These are phyloP conservation scores for Pythium sp. DNA, from an alignment of 352 stramenopile species.

Conservation along the genomic window DNA sequence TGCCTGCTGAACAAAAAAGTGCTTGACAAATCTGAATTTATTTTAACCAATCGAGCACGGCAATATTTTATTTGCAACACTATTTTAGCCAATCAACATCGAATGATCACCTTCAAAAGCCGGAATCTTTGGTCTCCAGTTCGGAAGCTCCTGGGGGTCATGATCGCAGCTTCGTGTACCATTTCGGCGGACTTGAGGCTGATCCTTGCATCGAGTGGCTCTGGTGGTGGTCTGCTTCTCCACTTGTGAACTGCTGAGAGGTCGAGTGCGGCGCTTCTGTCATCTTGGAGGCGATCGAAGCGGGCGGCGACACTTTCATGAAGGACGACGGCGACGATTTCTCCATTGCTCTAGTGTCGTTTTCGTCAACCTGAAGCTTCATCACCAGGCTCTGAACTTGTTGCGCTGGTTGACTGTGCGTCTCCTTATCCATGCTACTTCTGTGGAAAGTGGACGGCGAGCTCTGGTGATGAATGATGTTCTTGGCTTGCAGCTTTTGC, in stretches of 20 bases:
- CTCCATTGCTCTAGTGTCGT: background rate
- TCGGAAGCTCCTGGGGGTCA: slow-evolving; percentile 2
- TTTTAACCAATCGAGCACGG: background rate
- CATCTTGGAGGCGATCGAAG: slow-evolving; percentile 44
- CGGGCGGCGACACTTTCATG: slow-evolving; percentile 31
- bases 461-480: background rate
- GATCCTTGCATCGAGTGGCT: background rate
- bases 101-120: background rate
- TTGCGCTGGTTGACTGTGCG: too few relatives aligned
- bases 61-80: background rate
- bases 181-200: slow-evolving; percentile 34
- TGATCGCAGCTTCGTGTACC: slow-evolving; percentile 64
- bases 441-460: background rate
- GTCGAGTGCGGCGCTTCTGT: slow-evolving; percentile 30
- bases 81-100: background rate
- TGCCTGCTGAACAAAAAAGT: background rate
- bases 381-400: background rate
- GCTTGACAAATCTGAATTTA: background rate
- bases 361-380: background rate
- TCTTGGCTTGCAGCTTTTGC: slow-evolving; percentile 22
- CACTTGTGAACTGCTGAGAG: slow-evolving; percentile 10
- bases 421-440: background rate
- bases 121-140: background rate
- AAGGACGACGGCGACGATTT: slow-evolving; percentile 11
- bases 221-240: background rate